Evolutionary conservation across 768 basidiomycete genomes (phyloP).

Genomic region (Aureoboletus auriporus): DNA sequence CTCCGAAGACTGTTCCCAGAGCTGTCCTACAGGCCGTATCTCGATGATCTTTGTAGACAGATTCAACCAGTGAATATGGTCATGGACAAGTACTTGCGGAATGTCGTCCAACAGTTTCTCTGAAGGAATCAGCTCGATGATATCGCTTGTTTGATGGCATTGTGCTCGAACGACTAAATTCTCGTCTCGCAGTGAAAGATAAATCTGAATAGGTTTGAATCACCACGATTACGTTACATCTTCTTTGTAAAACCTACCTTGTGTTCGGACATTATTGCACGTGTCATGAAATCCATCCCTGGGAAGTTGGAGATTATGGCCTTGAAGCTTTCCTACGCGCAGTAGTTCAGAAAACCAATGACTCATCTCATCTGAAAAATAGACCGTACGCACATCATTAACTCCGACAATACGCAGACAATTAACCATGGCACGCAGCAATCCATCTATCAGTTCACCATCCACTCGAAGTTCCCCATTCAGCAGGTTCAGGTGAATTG

Average conservation of each 20-base stretch:
- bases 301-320: conserved; percentile 7
- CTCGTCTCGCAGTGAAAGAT: conserved; percentile 2
- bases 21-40: conserved; percentile 2
- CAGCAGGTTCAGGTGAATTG: conserved; percentile 5
- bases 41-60: neutral
- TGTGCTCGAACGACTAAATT: conserved; percentile 13
- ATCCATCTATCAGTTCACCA: too few relatives aligned
- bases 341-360: neutral
- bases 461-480: neutral
- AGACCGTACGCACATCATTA: too few relatives aligned
- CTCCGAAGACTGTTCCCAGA: neutral
- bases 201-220: conserved; percentile 1
- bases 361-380: too few relatives aligned
- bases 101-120: conserved; percentile 13
- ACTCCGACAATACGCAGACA: too few relatives aligned
- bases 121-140: conserved; percentile 14
- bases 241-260: conserved; percentile 3
- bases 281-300: conserved; percentile 15
- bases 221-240: neutral
- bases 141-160: neutral
- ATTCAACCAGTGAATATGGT: conserved; percentile 21
- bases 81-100: conserved; percentile 11
- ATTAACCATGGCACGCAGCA: too few relatives aligned
- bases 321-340: conserved; percentile 1
- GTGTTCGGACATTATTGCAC: neutral